A percentile compares a stretch with the other conserved stretches of the same genome.
phyloP scores from a whole-genome alignment of 2,329 filamentous ascomycete species.

The Epichloe baconii region DNA sequence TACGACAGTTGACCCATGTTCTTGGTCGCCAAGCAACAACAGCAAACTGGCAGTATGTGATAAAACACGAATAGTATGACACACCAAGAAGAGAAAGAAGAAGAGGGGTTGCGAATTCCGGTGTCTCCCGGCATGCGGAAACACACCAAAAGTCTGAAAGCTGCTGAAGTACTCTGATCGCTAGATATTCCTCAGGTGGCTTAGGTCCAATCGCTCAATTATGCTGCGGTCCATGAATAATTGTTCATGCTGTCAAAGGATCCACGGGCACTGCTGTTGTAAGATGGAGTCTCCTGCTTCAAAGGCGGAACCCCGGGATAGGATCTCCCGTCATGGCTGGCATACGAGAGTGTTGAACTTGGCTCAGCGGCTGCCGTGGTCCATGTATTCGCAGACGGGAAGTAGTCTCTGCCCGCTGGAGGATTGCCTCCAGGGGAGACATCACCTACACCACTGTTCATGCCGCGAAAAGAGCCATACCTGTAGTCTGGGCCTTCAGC shows the following conservation, averaged over 20 bases:
- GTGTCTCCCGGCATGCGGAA: neutral
- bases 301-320: slow-evolving; percentile 14
- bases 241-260: slow-evolving; percentile 39
- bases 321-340: slow-evolving; percentile 25
- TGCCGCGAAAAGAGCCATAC: slow-evolving; percentile 32
- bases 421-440: slow-evolving; percentile 18
- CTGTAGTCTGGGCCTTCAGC: slow-evolving; percentile 41
- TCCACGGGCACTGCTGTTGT: slow-evolving; percentile 25
- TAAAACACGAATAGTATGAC: no score
- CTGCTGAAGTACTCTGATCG: neutral
- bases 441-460: slow-evolving; percentile 18
- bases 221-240: slow-evolving; percentile 45
- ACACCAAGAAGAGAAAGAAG: no score
- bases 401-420: slow-evolving; percentile 35
- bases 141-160: neutral
- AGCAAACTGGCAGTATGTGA: neutral
- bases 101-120: no score
- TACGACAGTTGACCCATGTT: neutral
- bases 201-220: slow-evolving; percentile 2
- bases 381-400: slow-evolving; percentile 38
- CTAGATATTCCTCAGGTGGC: neutral
- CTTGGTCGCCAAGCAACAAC: neutral
- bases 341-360: slow-evolving; percentile 31
- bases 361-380: slow-evolving; percentile 36
- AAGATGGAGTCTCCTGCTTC: slow-evolving; percentile 27